Conservation (phyloP, 306 rosid species). For the Abrus pulchellus region DNA sequence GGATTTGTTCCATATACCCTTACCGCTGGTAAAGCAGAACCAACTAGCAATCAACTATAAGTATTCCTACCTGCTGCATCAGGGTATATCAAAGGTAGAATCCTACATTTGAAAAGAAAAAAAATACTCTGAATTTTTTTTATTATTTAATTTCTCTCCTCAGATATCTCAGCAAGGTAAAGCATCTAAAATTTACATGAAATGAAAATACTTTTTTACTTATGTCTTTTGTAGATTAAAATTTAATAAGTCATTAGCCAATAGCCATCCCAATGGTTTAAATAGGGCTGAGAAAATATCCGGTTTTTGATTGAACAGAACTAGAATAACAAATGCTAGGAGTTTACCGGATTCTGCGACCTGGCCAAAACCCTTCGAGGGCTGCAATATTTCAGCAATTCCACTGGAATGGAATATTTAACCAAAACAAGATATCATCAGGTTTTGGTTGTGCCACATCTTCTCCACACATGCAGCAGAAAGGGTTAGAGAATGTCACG, state of each 20-base stretch:
- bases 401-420: constrained; percentile 54
- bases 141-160: not conserved
- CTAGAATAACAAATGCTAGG: constrained; percentile 64
- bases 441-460: constrained; percentile 55
- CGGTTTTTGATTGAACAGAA: constrained; percentile 44
- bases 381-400: constrained; percentile 58
- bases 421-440: constrained; percentile 45
- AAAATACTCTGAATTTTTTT: not conserved
- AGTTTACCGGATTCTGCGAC: constrained; percentile 53
- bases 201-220: too few species aligned
- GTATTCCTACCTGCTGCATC: constrained; percentile 17
- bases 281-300: too few species aligned
- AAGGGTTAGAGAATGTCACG: constrained; percentile 84
- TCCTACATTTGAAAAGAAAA: not conserved
- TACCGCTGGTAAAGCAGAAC: not conserved
- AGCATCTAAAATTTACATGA: too few species aligned
- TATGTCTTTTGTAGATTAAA: too few species aligned
- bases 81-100: constrained; percentile 21
- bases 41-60: constrained; percentile 10
- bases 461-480: constrained; percentile 58
- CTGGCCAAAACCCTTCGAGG: constrained; percentile 54
- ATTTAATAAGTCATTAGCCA: too few species aligned
- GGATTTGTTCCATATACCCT: constrained; percentile 7
- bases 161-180: not conserved
- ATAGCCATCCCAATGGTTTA: too few species aligned